These are phyloP conservation scores for Creolimax fragrantissima DNA, from an alignment of 78 protist species.

Conservation along the genomic window DNA sequence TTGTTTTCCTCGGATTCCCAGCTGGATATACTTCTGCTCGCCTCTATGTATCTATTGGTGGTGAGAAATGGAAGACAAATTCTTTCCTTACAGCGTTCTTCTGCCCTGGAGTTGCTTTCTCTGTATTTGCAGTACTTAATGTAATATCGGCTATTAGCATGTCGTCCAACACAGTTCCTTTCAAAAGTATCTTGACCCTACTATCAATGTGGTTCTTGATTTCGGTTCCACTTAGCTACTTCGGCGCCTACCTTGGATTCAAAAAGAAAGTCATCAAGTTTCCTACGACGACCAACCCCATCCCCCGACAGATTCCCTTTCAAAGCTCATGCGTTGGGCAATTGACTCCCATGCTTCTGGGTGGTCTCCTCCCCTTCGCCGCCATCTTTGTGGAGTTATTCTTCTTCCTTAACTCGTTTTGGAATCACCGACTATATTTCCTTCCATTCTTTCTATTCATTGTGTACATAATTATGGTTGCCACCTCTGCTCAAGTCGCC, in stretches of 20 bases:
- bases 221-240: constrained; percentile 85
- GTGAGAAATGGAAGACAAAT: constrained; percentile 67
- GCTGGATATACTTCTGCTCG: constrained; percentile 80
- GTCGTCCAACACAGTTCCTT: constrained; percentile 77
- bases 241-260: constrained; percentile 83
- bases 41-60: constrained; percentile 61
- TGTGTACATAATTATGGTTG: constrained; percentile 71
- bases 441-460: constrained; percentile 83
- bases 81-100: constrained; percentile 26
- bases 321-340: constrained; percentile 5
- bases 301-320: constrained; percentile 85
- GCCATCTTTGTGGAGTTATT: constrained; percentile 88
- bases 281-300: constrained; percentile 79
- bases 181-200: constrained; percentile 56
- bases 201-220: constrained; percentile 79
- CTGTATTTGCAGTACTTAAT: constrained; percentile 69
- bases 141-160: constrained; percentile 58
- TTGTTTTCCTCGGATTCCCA: constrained; percentile 63
- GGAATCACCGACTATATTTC: constrained; percentile 85
- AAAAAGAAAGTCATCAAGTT: constrained; percentile 68
- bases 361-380: constrained; percentile 90
- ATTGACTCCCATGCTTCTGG: constrained; percentile 60
- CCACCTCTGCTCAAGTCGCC: constrained; percentile 80
- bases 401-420: constrained; percentile 80
- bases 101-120: constrained; percentile 41